Conservation (phyloP, 2,329 filamentous ascomycete species). For the Aspergillaceae sp. region DNA sequence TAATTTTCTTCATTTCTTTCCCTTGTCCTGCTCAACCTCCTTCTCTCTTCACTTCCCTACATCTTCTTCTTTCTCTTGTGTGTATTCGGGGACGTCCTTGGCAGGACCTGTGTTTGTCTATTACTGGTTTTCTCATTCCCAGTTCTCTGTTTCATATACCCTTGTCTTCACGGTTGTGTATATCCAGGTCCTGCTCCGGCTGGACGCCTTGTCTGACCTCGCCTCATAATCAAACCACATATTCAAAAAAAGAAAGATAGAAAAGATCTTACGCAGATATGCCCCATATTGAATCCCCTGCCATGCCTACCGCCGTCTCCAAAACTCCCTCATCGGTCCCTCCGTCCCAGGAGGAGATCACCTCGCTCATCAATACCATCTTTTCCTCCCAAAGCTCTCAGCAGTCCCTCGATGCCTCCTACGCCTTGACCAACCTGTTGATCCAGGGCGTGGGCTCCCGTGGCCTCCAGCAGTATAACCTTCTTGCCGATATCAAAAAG, state of each 20-base stretch:
- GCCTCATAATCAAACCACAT: too few relatives aligned
- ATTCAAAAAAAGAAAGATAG: neutral
- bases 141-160: neutral
- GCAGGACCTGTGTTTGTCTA: neutral
- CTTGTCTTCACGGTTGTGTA: neutral
- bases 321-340: slow-evolving; percentile 41
- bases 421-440: slow-evolving; percentile 55
- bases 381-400: slow-evolving; percentile 62
- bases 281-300: slow-evolving; percentile 39
- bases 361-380: slow-evolving; percentile 55
- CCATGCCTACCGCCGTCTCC: slow-evolving; percentile 40
- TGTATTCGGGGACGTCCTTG: neutral
- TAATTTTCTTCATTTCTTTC: too few relatives aligned
- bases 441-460: slow-evolving; percentile 57
- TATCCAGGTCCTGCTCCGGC: neutral
- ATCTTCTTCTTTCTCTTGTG: neutral
- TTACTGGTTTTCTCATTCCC: neutral
- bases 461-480: slow-evolving; percentile 53
- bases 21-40: neutral
- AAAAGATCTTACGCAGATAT: slow-evolving; percentile 23
- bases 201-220: too few relatives aligned
- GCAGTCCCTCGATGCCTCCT: slow-evolving; percentile 59
- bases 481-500: slow-evolving; percentile 60
- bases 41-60: neutral
- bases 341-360: slow-evolving; percentile 58